A percentile compares a stretch with the other conserved stretches of the same genome.
Evolutionary conservation across 1,284 basidiomycete species (phyloP).

Genomic region (Uromyces viciae-fabae): DNA sequence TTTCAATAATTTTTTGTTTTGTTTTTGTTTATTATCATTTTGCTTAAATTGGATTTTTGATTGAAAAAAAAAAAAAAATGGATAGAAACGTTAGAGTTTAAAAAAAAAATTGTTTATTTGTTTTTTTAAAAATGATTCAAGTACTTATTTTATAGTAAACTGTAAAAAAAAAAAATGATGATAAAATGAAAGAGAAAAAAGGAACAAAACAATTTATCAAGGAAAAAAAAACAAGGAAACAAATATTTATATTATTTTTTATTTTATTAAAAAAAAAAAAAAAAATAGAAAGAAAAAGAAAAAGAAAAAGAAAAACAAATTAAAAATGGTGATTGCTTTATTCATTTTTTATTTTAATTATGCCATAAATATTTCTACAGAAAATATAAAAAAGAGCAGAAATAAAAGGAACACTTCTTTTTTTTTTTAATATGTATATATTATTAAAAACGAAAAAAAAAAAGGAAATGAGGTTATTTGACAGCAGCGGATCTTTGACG

Average conservation of each 20-base stretch:
- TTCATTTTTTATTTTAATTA: no score
- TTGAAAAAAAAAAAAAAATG: neutral
- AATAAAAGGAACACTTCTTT: neutral
- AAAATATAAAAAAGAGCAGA: neutral
- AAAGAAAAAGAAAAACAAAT: neutral
- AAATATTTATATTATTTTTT: neutral
- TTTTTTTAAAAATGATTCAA: no score
- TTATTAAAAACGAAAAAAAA: neutral
- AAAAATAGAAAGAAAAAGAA: neutral
- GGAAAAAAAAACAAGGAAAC: slow-evolving; percentile 1
- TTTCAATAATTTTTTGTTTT: neutral
- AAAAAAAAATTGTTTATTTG: no score
- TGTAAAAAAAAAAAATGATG: neutral
- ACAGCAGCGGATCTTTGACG: slow-evolving; percentile 21
- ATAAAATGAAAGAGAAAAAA: neutral
- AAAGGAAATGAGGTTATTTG: neutral
- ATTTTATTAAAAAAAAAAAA: neutral
- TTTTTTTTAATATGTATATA: no score
- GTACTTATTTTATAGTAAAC: no score
- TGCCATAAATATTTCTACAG: no score
- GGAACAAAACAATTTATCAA: neutral
- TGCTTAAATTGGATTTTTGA: neutral
- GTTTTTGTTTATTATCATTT: neutral
- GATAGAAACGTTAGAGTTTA: neutral
- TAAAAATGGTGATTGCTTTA: neutral